A percentile compares a stretch with the other conserved stretches of the same genome.
phyloP scores from a whole-genome alignment of 2,329 filamentous ascomycete species.

The Botrytis sinoallii region DNA sequence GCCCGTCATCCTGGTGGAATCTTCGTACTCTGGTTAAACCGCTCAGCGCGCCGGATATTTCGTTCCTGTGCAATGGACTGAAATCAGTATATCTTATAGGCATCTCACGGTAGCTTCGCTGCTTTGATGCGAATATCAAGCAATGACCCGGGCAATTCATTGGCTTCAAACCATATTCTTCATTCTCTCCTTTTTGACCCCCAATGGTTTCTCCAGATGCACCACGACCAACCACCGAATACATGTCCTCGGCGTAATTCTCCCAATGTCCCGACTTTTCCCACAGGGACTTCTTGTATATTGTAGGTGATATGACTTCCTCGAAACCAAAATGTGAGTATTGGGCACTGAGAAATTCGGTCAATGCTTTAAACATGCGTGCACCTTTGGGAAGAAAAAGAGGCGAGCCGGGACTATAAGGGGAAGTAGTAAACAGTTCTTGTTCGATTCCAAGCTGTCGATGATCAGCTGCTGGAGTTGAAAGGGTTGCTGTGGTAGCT shows the following conservation, averaged over 20 bases:
- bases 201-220: slow-evolving; percentile 37
- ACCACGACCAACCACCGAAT: slow-evolving; percentile 62
- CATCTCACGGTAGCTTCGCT: slow-evolving; percentile 73
- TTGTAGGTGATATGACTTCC: slow-evolving; percentile 84
- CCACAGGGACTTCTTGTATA: slow-evolving; percentile 88
- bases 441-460: slow-evolving; percentile 61
- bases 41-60: slow-evolving; percentile 75
- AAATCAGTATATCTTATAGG: slow-evolving; percentile 86
- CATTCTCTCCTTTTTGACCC: slow-evolving; percentile 52
- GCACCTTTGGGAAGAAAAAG: slow-evolving; percentile 81
- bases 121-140: slow-evolving; percentile 72
- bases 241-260: slow-evolving; percentile 92
- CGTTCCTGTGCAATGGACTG: slow-evolving; percentile 81
- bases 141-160: slow-evolving; percentile 95
- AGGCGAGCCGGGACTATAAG: slow-evolving; percentile 80
- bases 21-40: slow-evolving; percentile 80
- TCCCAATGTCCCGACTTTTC: slow-evolving; percentile 82
- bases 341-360: slow-evolving; percentile 77
- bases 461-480: slow-evolving; percentile 47
- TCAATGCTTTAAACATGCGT: slow-evolving; percentile 78
- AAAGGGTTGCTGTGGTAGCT: slow-evolving; percentile 17
- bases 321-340: slow-evolving; percentile 83
- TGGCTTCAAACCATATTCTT: slow-evolving; percentile 80
- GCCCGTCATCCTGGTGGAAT: slow-evolving; percentile 88
- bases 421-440: slow-evolving; percentile 73